Percentiles rank a stretch among this genome's conserved stretches.
phyloP scores from a whole-genome alignment of 2,329 filamentous ascomycete species.

The Calonectria crousiana region DNA sequence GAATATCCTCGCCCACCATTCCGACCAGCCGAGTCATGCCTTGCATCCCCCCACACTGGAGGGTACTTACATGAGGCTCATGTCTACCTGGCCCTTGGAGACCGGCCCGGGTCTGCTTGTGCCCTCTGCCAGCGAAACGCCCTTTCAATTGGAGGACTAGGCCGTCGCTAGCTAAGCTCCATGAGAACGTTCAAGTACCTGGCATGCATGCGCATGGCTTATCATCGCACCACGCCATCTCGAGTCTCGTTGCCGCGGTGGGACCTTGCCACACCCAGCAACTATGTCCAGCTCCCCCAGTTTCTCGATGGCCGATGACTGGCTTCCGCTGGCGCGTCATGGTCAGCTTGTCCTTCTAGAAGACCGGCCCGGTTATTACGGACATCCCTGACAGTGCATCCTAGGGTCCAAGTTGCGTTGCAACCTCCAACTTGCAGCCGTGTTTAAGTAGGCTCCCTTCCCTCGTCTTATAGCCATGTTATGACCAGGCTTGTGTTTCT shows the following conservation, averaged over 20 bases:
- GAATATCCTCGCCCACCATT: background rate
- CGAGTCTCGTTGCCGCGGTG: conserved; percentile 31
- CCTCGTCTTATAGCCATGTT: conserved; percentile 13
- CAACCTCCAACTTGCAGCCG: conserved; percentile 17
- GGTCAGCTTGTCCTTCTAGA: conserved; percentile 32
- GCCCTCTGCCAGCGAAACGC: background rate
- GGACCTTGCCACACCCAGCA: conserved; percentile 30
- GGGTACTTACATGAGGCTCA: conserved; percentile 31
- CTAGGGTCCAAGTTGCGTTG: background rate
- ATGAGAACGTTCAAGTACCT: background rate
- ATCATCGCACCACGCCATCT: conserved; percentile 38
- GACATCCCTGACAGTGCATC: conserved; percentile 13
- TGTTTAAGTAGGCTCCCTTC: conserved; percentile 36
- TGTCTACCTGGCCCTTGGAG: conserved; percentile 23
- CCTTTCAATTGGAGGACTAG: background rate
- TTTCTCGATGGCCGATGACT: conserved; percentile 16
- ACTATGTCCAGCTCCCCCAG: conserved; percentile 25
- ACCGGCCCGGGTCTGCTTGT: conserved; percentile 18
- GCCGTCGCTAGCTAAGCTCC: conserved; percentile 5
- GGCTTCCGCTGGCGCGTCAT: conserved; percentile 26
- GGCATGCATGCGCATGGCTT: conserved; percentile 29
- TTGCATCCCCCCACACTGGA: conserved; percentile 38
- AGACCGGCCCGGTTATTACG: conserved; percentile 38
- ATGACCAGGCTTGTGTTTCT: conserved; percentile 38
- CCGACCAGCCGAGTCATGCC: conserved; percentile 41